Evolutionary conservation across 768 basidiomycete genomes (phyloP), one percentile per base, ranked within the genome.

Genomic region (Lactarius sanguifluus): DNA sequence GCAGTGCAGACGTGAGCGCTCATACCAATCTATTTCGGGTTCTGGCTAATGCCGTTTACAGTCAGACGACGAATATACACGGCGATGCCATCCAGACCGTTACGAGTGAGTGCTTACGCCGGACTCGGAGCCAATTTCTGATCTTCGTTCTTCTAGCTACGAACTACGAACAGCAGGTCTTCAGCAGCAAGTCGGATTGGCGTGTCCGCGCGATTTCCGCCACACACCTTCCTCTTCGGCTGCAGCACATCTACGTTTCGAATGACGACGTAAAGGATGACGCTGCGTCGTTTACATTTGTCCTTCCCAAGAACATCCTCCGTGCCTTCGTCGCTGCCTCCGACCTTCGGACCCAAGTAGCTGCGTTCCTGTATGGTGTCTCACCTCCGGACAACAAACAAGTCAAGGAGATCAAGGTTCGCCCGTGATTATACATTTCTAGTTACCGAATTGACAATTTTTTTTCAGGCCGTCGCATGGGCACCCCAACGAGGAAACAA

Each of bases 191-290:
- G 81, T 98, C 97, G 5, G 97, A 99, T 77, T 99, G 97, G 97
- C 94, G 97, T 72, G 92, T 98, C 38, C 91, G 97, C 69, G 97
- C 97, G 40, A 98, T 99, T 73, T 96, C 94, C 18, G 91, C 97
- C 0, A 98, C 96, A 25, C 96, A 99, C 77, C 84, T 99, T 56
- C 88, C 96, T 5, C 87, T 99, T 67, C 94, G 97, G 73, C 82
- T 98, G 67, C 96, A 98, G 75, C 96, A 99, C 75, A 97, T 98
- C 77, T 98, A 97, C 76, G 97, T 99, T 38, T 96, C 95, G 50
- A 99, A 98, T 74, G 97, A 99, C 73, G 96, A 99, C 74, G 96
- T 99, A 73, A 96, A 96, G 77, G 97, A 99, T 74, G 97, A 98
- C 73, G 94, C 96, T 5, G 88, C 90, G 28, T 92, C 92, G 9